phyloP scores from a whole-genome alignment of 805 yeast species.

The Wickerhamiella kazuoi region DNA sequence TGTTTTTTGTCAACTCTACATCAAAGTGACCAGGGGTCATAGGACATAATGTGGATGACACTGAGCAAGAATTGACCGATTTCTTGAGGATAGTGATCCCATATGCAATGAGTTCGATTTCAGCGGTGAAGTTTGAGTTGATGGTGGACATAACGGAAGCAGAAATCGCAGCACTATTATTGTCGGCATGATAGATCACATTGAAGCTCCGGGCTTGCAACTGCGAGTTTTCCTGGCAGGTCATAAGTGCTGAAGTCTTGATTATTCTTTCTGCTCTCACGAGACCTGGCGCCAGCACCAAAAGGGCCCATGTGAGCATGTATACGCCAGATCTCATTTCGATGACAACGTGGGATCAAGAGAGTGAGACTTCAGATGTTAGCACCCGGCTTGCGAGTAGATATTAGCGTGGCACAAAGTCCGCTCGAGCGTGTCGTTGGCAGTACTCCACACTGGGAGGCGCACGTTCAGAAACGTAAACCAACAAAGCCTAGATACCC shows the following conservation, averaged over 20 bases:
- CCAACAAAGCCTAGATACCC: no score
- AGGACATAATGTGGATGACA: slow-evolving; percentile 56
- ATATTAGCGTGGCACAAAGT: no score
- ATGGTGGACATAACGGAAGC: slow-evolving; percentile 66
- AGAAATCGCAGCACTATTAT: slow-evolving; percentile 43
- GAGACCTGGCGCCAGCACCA: slow-evolving; percentile 1
- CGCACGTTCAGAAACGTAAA: no score
- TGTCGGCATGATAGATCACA: slow-evolving; percentile 52
- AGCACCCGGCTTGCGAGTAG: no score
- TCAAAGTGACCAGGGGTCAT: slow-evolving; percentile 75
- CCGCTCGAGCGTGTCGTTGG: no score
- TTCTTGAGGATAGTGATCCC: slow-evolving; percentile 49
- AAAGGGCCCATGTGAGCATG: neutral
- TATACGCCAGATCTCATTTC: no score
- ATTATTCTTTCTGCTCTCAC: slow-evolving; percentile 20
- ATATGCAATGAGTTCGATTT: slow-evolving; percentile 52
- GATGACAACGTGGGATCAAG: no score
- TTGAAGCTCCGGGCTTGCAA: slow-evolving; percentile 73
- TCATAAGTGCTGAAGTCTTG: slow-evolving; percentile 49
- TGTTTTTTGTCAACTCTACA: slow-evolving; percentile 20
- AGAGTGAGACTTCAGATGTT: no score
- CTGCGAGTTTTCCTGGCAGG: slow-evolving; percentile 83
- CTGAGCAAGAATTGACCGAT: slow-evolving; percentile 45
- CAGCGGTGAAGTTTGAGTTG: slow-evolving; percentile 50
- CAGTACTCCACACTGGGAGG: no score